Base-by-base conservation (phyloP, 1,284 basidiomycete species). In the Exobasidium cylindrosporum region DNA sequence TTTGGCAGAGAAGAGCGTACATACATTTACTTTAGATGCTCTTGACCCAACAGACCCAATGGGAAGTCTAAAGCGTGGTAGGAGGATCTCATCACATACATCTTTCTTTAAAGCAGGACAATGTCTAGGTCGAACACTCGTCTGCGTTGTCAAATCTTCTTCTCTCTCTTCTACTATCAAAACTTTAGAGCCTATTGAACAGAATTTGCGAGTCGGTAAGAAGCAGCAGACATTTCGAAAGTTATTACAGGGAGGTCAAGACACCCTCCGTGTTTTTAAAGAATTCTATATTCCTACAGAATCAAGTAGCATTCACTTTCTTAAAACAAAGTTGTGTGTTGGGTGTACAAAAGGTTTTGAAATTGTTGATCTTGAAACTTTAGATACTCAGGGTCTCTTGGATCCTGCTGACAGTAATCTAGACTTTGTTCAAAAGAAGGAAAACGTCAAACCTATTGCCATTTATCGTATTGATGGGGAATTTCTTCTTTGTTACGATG, bases 341-440 rank as follows among this genome's bases (percentile, higher is more conserved):
- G 96, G 95, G 1, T 96, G 93, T 78, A 92, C 93, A 14, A 91
- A 93, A 78, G 96, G 96, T n/a, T 98, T 99, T 80, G 96, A 98
- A 83, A 97, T 98, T 71, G 93, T 99, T 68, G 96, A 99, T 81
- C 85, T 97, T 55, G 94, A 97, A 80, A 96, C 90, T 60, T 84
- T 99, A 80, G 96, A 98, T 81, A 97, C 94, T 54, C 95, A 98
- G 82, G 92, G 92, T 6, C 81, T 99, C 66, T 84, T 99, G 60
- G 96, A 99, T 81, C 96, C 96, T 0, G 87, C 88, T 4, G 96
- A 98, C 79, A 85, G 86, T 55, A 89, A 88, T 4, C 85, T 99
- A 54, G 94, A 97, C 72, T 97, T 99, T 83, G 92, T 97, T 30
- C 85, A 92, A 68, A 91, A 89, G 81, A 84, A 88, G 62, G 93